phyloP scores from a whole-genome alignment of 129 eudicot species.

The Escallonia herrerae region DNA sequence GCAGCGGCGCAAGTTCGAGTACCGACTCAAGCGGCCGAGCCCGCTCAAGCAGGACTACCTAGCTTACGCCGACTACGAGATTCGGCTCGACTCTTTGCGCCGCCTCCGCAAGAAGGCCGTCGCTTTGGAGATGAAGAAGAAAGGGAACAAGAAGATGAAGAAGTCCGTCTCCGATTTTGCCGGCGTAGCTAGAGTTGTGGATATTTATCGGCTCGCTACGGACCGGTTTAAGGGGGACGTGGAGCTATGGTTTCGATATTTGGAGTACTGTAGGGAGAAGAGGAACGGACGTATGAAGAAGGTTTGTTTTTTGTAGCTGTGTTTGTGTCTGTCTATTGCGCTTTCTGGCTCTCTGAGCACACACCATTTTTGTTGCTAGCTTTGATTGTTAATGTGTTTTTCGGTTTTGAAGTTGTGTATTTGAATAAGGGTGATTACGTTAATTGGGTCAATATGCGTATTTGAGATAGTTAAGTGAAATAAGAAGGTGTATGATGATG shows the following conservation, averaged over 20 bases:
- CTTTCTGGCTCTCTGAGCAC: no score
- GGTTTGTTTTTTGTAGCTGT: slow-evolving; percentile 25
- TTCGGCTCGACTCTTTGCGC: slow-evolving; percentile 46
- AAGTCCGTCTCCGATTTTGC: slow-evolving; percentile 54
- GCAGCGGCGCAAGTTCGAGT: slow-evolving; percentile 86
- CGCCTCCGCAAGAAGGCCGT: slow-evolving; percentile 43
- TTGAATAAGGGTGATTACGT: no score
- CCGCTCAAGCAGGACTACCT: slow-evolving; percentile 68
- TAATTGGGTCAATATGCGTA: no score
- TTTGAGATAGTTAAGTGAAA: no score
- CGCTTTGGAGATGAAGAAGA: slow-evolving; percentile 21
- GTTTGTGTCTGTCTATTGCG: background rate
- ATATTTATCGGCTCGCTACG: slow-evolving; percentile 65
- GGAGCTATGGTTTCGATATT: slow-evolving; percentile 78
- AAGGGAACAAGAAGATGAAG: slow-evolving; percentile 35
- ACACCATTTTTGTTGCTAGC: no score
- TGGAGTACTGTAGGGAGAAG: slow-evolving; percentile 64
- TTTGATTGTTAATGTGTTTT: no score
- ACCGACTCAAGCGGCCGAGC: slow-evolving; percentile 68
- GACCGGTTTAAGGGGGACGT: slow-evolving; percentile 80
- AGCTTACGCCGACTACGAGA: slow-evolving; percentile 73
- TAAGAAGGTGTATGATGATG: no score
- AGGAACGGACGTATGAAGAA: slow-evolving; percentile 71
- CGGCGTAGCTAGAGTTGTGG: slow-evolving; percentile 56
- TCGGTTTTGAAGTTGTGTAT: no score